Percentiles rank a stretch among this genome's conserved stretches.
Evolutionary conservation across 331 rosid species (phyloP).

Genomic region (Cydonia oblonga): DNA sequence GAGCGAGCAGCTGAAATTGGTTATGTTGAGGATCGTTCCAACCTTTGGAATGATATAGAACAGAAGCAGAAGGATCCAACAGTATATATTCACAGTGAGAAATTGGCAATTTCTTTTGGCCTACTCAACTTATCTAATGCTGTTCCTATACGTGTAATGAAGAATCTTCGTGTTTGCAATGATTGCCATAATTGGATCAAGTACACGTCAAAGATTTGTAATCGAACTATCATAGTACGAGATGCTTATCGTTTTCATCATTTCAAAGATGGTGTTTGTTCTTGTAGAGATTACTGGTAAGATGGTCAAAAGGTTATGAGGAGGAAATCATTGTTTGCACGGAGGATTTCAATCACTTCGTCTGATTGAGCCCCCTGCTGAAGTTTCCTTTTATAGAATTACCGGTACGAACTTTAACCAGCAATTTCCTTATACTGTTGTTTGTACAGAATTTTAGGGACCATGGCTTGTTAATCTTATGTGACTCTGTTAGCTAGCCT

Average conservation of each 20-base stretch:
- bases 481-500: not conserved
- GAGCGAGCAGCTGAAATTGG: constrained; percentile 47
- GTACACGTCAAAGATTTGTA: constrained; percentile 46
- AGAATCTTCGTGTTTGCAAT: constrained; percentile 75
- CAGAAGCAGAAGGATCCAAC: constrained; percentile 42
- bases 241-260: constrained; percentile 85
- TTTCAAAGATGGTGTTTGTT: constrained; percentile 59
- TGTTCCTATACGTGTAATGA: constrained; percentile 50
- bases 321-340: not conserved
- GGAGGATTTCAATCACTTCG: not conserved
- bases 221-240: constrained; percentile 53
- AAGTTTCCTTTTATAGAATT: not conserved
- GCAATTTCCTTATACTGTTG: not conserved
- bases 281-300: constrained; percentile 79
- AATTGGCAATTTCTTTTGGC: constrained; percentile 71
- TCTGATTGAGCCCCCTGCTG: not conserved
- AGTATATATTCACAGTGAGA: constrained; percentile 55
- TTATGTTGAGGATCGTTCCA: constrained; percentile 33
- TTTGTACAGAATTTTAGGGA: not conserved
- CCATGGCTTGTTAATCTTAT: not conserved
- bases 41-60: constrained; percentile 51
- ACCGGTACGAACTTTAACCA: not conserved
- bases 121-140: constrained; percentile 44
- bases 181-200: constrained; percentile 93
- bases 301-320: not conserved